Evolutionary conservation across 306 rosid species (phyloP), one percentile per base, ranked within the genome.

Genomic region (apple (Malus domestica)): DNA sequence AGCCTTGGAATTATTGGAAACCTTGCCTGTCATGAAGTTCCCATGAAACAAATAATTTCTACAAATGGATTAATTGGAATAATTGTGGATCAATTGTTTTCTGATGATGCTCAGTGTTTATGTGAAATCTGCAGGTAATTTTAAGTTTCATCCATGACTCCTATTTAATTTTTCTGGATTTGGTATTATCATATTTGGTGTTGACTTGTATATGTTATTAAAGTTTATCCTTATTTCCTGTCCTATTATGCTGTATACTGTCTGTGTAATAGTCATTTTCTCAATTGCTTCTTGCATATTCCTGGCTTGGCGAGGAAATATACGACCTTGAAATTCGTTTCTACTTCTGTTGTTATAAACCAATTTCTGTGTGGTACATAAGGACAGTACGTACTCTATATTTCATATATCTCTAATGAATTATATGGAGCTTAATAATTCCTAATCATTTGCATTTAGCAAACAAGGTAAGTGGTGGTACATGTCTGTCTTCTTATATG

Each of bases 11-110:
- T 95, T 73, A 83, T 93, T 59, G 97, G 96, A 80, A 95, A 95
- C 85, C 91, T 92, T 67, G 95, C 96, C 58, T 95, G 97, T 83
- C 96, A 95, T 58, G 92, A 92, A 79, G 84, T 74, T 81, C 91
- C 81, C 20, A 80, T 89, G 92, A 83, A 85, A 79, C 84, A 23
- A 60, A 69, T 95, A 75, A 80, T 85, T 76, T 79, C 87, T 5
- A 84, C 88, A 72, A 80, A 86, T 65, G 91, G 91, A 82, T 78
- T 95, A 79, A 74, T 85, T 69, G 90, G 85, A 73, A 73, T 70
- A 42, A 82, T 92, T 75, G 87, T 90, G 70, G 85, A 80, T 62
- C 96, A 88, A 77, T 76, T 95, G 67, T 89, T 84, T 85, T 16
- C 90, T 76, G 96, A 92, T 69, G 97, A 92, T 70, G 86, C 93